These are phyloP conservation scores for Metschnikowia peoriensis DNA, from an alignment of 805 yeast genomes.

Conservation along the genomic window DNA sequence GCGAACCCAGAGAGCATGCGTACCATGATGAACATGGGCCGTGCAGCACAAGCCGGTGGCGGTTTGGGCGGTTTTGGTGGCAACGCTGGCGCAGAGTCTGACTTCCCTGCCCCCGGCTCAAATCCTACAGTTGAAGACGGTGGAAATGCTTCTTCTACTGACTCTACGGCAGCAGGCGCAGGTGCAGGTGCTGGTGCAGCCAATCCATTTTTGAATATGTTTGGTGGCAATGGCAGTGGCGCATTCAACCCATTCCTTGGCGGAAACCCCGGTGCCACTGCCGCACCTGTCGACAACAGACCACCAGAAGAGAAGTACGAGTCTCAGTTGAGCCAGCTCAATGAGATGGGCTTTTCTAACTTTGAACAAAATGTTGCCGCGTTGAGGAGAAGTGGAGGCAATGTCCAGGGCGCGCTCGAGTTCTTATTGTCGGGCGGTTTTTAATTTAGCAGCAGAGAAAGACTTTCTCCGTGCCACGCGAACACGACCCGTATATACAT, in stretches of 20 bases:
- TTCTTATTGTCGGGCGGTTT: conserved; percentile 49
- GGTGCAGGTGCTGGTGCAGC: conserved; percentile 21
- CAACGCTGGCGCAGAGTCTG: conserved; percentile 13
- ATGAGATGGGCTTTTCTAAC: conserved; percentile 70
- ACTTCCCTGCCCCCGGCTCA: conserved; percentile 40
- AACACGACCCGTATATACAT: background rate
- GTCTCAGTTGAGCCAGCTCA: conserved; percentile 43
- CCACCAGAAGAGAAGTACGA: conserved; percentile 48
- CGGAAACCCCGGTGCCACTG: conserved; percentile 27
- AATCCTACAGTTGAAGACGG: conserved; percentile 31
- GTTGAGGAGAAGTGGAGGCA: conserved; percentile 92
- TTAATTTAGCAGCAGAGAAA: background rate
- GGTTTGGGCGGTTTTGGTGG: conserved; percentile 8
- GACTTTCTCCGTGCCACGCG: background rate
- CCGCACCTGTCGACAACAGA: conserved; percentile 32
- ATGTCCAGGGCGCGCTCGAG: conserved; percentile 95
- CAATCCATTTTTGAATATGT: conserved; percentile 41
- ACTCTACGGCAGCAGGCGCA: background rate
- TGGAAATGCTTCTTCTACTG: background rate
- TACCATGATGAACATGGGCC: conserved; percentile 73
- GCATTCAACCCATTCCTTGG: conserved; percentile 51
- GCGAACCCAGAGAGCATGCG: conserved; percentile 84
- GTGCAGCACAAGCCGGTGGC: conserved; percentile 41
- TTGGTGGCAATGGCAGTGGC: conserved; percentile 31
- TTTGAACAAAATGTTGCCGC: conserved; percentile 92